Conservation (phyloP, 768 basidiomycete genomes). For the Macrolepiota dolichaula region DNA sequence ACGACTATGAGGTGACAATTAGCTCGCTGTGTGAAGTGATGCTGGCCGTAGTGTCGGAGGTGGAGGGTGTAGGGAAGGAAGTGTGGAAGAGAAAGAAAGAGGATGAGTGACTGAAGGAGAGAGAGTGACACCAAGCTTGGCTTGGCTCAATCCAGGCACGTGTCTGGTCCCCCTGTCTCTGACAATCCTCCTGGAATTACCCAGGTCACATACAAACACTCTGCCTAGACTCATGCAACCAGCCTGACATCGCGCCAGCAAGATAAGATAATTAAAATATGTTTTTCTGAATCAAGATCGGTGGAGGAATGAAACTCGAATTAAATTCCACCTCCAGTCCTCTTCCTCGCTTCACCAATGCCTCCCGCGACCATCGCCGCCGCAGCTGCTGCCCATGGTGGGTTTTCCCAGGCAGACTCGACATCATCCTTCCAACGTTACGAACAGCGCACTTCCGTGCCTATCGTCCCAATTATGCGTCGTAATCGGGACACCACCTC, state of each 20-base stretch:
- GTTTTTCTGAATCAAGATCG: no score
- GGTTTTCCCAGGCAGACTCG: background rate
- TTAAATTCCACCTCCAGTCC: background rate
- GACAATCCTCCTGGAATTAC: background rate
- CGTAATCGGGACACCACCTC: background rate
- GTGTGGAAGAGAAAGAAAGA: background rate
- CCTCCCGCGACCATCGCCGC: background rate
- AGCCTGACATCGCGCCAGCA: no score
- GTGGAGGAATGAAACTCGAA: background rate
- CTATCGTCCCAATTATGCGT: background rate
- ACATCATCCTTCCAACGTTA: background rate
- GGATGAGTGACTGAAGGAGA: background rate
- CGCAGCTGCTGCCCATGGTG: background rate
- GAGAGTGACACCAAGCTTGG: slow-evolving; percentile 3
- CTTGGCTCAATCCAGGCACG: slow-evolving; percentile 1
- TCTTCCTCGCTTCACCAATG: background rate
- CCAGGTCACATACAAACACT: background rate
- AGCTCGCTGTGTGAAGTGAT: background rate
- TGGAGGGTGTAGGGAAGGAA: background rate
- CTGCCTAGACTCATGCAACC: background rate
- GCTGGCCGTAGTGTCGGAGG: background rate
- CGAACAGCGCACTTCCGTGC: background rate
- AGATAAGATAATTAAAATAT: no score
- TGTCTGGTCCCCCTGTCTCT: background rate
- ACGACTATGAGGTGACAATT: background rate